Percentiles rank a stretch among this genome's conserved stretches.
Evolutionary conservation across 331 rosid species (phyloP).

Genomic region (Malus hybrid): DNA sequence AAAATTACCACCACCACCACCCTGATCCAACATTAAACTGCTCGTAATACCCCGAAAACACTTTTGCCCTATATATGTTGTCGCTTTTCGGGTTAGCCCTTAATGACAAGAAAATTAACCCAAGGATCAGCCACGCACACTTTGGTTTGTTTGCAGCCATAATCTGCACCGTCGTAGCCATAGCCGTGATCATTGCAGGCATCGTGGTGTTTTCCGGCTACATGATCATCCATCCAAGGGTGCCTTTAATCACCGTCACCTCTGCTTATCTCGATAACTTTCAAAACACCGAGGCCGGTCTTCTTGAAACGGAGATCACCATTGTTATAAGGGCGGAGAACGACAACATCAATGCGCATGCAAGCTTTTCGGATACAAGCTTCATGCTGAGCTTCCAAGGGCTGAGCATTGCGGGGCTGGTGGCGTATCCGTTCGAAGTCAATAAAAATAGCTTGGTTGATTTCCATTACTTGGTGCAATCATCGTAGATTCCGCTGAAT

Average conservation of each 20-base stretch:
- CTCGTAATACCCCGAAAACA: neutral
- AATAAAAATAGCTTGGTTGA: slow-evolving; percentile 36
- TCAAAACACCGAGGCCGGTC: slow-evolving; percentile 38
- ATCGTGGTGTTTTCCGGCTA: slow-evolving; percentile 48
- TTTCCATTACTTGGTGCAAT: slow-evolving; percentile 41
- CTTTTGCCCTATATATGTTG: slow-evolving; percentile 1
- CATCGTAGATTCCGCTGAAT: slow-evolving; percentile 46
- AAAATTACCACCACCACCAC: neutral
- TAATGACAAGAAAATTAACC: slow-evolving; percentile 4
- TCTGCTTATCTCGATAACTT: slow-evolving; percentile 42
- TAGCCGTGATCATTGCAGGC: slow-evolving; percentile 48
- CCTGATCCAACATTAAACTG: slow-evolving; percentile 14
- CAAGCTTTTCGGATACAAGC: slow-evolving; percentile 48
- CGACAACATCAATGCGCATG: slow-evolving; percentile 62
- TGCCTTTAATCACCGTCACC: slow-evolving; percentile 44
- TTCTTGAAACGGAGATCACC: slow-evolving; percentile 43
- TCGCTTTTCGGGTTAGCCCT: neutral
- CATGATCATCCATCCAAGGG: slow-evolving; percentile 64
- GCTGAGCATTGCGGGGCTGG: slow-evolving; percentile 32
- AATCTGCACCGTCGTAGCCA: slow-evolving; percentile 49
- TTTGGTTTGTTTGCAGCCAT: slow-evolving; percentile 41
- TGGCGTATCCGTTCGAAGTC: slow-evolving; percentile 38
- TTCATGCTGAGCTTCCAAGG: slow-evolving; percentile 50
- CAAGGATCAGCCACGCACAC: slow-evolving; percentile 31
- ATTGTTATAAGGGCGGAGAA: slow-evolving; percentile 47